Evolutionary conservation across 768 basidiomycete species (phyloP), one percentile per base, ranked within the genome.

Genomic region (Sutorius australiensis): DNA sequence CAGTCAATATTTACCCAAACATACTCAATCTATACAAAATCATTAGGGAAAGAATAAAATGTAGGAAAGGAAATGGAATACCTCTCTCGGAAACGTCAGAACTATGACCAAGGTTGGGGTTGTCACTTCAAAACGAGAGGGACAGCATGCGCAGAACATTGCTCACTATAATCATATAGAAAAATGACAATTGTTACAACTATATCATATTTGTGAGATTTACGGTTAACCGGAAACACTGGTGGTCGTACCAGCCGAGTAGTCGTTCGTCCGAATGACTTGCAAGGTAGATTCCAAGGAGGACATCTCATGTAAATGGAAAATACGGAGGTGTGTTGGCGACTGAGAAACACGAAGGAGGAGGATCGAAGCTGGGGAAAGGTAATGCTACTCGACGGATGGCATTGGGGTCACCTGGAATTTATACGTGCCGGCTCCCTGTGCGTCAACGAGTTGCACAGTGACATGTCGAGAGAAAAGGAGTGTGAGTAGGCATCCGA

Each of bases 141-240:
- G 30, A 32, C 6, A 51, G 12, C 19, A 19, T 33, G 28, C 14
- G 44, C 14, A 10, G 19, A 12, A 5, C 2, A 32, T 9, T 13
- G 9, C 60, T 52, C 36, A 55, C 60, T 11, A 16, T 62, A 61
- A 44, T 61, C 60, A 31, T 61, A 62, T 43, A 45, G 53, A 24
- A 62, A 24, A 5, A 47, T 5, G 31, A 40, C 36, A 24, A 50
- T 36, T 17, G 54, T 42, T 11, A 48, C 16, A 12, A 58, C 60
- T 61, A 11, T 6, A 33, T 9, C 17, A 19, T 7, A 3, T 16
- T 9, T 6, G 43, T 27, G 5, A 46, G 41, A 21, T 41, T 1
- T 10, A 36, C 44, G 14, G 1, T 17, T 43, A 17, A 38, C 4
- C 3, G 5, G 19, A 13, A 12, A 14, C 9, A 6, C 24, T 7